A percentile compares a stretch with the other conserved stretches of the same genome.
Evolutionary conservation across 495 filamentous ascomycete species (phyloP).

Genomic region (Hypomontagnella submonticulosa): DNA sequence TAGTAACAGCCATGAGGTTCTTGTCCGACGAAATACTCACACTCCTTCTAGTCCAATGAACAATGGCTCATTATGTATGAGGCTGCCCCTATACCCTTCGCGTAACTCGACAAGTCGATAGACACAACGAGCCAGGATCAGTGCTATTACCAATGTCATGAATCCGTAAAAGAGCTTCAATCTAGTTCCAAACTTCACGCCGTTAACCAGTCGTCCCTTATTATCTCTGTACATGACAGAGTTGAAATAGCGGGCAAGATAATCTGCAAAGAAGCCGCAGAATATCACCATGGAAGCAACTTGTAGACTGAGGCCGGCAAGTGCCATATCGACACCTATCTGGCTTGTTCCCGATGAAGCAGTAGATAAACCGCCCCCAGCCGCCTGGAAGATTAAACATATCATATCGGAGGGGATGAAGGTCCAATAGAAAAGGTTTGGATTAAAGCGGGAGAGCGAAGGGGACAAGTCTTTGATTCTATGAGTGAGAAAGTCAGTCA

Average conservation of each 20-base stretch:
- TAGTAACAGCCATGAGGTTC: background rate
- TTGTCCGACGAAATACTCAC: background rate
- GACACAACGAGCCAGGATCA: constrained; percentile 59
- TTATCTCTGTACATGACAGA: constrained; percentile 30
- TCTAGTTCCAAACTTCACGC: background rate
- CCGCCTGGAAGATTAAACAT: constrained; percentile 62
- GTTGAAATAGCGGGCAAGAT: constrained; percentile 44
- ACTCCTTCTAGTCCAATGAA: constrained; percentile 61
- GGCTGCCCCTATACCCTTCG: constrained; percentile 56
- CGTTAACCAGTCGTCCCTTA: constrained; percentile 24
- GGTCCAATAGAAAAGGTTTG: constrained; percentile 63
- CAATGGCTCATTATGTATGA: constrained; percentile 57
- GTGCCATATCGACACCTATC: constrained; percentile 60
- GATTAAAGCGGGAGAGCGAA: constrained; percentile 62
- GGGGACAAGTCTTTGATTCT: constrained; percentile 30
- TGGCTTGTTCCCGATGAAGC: constrained; percentile 34
- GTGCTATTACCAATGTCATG: constrained; percentile 54
- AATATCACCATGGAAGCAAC: constrained; percentile 58
- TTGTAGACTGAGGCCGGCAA: constrained; percentile 59
- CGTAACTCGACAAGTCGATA: constrained; percentile 63
- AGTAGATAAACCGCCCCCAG: constrained; percentile 45
- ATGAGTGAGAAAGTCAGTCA: background rate
- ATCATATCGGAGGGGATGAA: constrained; percentile 66
- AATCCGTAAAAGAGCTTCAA: constrained; percentile 60
- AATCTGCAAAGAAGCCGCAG: constrained; percentile 57